Evolutionary conservation across 1,284 basidiomycete genomes (phyloP).

Genomic region (Boletus mariae): DNA sequence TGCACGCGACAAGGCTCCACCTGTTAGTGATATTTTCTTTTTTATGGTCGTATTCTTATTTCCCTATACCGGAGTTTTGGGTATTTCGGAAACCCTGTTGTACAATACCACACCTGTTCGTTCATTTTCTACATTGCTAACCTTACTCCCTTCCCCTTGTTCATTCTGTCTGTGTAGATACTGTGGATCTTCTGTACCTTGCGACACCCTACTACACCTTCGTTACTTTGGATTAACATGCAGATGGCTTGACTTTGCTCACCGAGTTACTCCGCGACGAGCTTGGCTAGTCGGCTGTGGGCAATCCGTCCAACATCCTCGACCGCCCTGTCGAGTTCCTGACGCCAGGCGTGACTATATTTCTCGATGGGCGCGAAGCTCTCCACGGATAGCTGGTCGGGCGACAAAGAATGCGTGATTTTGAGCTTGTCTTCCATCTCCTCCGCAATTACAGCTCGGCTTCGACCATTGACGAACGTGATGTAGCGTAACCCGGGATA

Average conservation of each 20-base stretch:
- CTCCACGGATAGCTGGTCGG: slow-evolving; percentile 39
- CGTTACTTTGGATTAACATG: background rate
- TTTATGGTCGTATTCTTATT: slow-evolving; percentile 34
- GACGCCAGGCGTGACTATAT: slow-evolving; percentile 48
- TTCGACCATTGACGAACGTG: slow-evolving; percentile 87
- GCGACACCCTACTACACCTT: slow-evolving; percentile 7
- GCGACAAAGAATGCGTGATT: slow-evolving; percentile 46
- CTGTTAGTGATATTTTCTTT: slow-evolving; percentile 10
- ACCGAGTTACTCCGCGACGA: slow-evolving; percentile 13
- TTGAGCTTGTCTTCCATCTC: slow-evolving; percentile 74
- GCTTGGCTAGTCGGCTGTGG: slow-evolving; percentile 52
- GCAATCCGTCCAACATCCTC: slow-evolving; percentile 73
- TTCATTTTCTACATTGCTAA: slow-evolving; percentile 6
- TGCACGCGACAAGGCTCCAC: slow-evolving; percentile 14
- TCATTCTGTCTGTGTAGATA: slow-evolving; percentile 11
- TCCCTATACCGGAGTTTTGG: slow-evolving; percentile 14
- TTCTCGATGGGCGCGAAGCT: slow-evolving; percentile 41
- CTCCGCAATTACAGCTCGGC: slow-evolving; percentile 64
- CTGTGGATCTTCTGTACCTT: slow-evolving; percentile 8
- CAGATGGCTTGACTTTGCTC: background rate
- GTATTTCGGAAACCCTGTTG: slow-evolving; percentile 25
- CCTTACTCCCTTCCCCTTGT: background rate
- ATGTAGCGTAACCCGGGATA: slow-evolving; percentile 82
- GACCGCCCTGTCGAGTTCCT: slow-evolving; percentile 71
- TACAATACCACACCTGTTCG: slow-evolving; percentile 13